A percentile compares a stretch with the other conserved stretches of the same genome.
Evolutionary conservation across 2,329 filamentous ascomycete genomes (phyloP).

Genomic region (Lasiodiplodia hormozganensis): DNA sequence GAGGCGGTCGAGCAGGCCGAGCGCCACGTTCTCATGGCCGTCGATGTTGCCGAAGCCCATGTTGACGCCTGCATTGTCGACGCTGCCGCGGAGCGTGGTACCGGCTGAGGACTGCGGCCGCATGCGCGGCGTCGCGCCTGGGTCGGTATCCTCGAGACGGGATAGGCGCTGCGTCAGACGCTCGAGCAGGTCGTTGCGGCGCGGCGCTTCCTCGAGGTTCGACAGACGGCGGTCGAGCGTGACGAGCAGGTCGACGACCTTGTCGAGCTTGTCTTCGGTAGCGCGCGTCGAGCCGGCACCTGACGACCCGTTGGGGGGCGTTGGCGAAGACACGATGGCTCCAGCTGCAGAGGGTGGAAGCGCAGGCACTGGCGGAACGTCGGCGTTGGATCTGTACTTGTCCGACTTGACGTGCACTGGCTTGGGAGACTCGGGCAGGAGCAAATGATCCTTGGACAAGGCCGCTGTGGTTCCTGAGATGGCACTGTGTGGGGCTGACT

Average conservation of each 20-base stretch:
- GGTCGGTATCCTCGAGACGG: constrained; percentile 4
- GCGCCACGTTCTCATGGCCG: background rate
- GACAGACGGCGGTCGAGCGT: constrained; percentile 26
- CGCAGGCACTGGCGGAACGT: constrained; percentile 25
- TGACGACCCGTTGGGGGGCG: background rate
- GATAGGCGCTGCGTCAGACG: constrained; percentile 20
- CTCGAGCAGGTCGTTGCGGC: constrained; percentile 27
- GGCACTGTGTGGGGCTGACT: constrained; percentile 24
- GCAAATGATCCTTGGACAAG: constrained; percentile 27
- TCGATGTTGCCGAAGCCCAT: background rate
- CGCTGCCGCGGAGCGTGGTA: constrained; percentile 1
- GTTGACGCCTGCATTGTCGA: background rate
- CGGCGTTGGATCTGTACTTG: constrained; percentile 3
- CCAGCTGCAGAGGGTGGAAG: constrained; percentile 14
- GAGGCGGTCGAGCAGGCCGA: constrained; percentile 28
- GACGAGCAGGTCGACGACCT: constrained; percentile 29
- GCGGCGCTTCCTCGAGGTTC: constrained; percentile 23
- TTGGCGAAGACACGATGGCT: background rate
- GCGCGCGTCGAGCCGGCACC: background rate
- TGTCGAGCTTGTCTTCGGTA: constrained; percentile 27
- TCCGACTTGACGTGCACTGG: constrained; percentile 19
- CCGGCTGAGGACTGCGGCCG: constrained; percentile 9
- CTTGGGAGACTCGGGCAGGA: constrained; percentile 27
- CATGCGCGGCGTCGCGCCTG: constrained; percentile 1
- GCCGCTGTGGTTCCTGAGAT: constrained; percentile 28